phyloP scores from a whole-genome alignment of 176 grass and related monocot species.

The Triticum dicoccoides region DNA sequence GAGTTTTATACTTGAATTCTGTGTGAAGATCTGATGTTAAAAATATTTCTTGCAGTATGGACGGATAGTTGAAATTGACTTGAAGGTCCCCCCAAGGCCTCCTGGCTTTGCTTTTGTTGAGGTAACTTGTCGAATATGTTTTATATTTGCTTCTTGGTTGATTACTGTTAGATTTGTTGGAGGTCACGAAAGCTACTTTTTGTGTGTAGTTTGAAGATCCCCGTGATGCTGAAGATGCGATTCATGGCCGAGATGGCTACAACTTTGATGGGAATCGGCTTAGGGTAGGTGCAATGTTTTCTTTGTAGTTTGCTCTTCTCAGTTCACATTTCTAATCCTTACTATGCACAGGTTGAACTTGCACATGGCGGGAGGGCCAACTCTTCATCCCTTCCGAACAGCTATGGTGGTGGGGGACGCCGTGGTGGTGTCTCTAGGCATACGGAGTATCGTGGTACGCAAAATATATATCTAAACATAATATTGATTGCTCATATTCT shows the following conservation, averaged over 20 bases:
- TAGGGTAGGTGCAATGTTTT: conserved; percentile 34
- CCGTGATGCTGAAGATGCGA: conserved; percentile 75
- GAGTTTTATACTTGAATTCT: neutral
- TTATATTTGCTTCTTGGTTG: neutral
- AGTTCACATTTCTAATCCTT: neutral
- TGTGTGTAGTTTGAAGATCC: conserved; percentile 73
- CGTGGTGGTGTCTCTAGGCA: conserved; percentile 70
- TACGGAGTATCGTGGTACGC: conserved; percentile 68
- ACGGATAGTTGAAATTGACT: conserved; percentile 71
- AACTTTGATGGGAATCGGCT: conserved; percentile 75
- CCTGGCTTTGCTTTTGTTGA: conserved; percentile 84
- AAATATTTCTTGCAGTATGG: conserved; percentile 52
- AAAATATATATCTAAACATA: neutral
- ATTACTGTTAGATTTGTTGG: neutral
- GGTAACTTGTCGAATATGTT: conserved; percentile 34
- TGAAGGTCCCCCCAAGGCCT: conserved; percentile 78
- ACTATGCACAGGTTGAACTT: conserved; percentile 58
- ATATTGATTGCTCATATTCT: neutral
- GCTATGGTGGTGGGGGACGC: conserved; percentile 43
- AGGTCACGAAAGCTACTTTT: neutral
- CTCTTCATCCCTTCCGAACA: conserved; percentile 51
- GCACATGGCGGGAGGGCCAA: conserved; percentile 72
- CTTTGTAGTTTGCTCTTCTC: neutral
- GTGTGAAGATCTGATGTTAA: neutral
- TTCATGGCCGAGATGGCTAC: conserved; percentile 69